phyloP scores from a whole-genome alignment of 805 yeast genomes.

The Metschnikowia similis region DNA sequence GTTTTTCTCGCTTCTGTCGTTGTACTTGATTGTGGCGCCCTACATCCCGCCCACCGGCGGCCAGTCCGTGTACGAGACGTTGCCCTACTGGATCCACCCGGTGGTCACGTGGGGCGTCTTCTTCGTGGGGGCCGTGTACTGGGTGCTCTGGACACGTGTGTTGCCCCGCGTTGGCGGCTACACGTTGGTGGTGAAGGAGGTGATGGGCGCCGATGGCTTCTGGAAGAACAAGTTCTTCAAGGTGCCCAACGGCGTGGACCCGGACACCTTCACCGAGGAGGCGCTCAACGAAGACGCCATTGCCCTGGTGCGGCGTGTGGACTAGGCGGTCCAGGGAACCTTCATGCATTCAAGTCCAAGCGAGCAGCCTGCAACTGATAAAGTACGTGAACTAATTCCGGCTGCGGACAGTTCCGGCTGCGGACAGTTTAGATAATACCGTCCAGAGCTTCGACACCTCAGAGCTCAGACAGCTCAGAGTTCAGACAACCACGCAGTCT shows the following conservation, averaged over 20 bases:
- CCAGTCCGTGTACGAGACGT: constrained; percentile 59
- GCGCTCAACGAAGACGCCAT: constrained; percentile 16
- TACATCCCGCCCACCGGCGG: constrained; percentile 69
- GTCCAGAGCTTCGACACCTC: too few species aligned
- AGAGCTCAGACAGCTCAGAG: too few species aligned
- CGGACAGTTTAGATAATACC: too few species aligned
- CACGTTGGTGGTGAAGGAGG: constrained; percentile 47
- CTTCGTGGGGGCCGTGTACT: constrained; percentile 60
- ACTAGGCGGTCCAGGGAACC: background rate
- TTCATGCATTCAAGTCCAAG: too few species aligned
- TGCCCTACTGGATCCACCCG: constrained; percentile 78
- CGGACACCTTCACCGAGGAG: constrained; percentile 14
- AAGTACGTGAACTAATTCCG: too few species aligned
- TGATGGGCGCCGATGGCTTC: constrained; percentile 63
- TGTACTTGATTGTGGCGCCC: constrained; percentile 72
- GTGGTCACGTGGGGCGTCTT: constrained; percentile 80
- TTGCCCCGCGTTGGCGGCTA: constrained; percentile 56
- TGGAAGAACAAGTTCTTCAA: constrained; percentile 60
- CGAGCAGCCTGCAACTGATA: too few species aligned
- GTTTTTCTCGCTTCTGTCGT: constrained; percentile 61
- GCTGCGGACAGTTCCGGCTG: too few species aligned
- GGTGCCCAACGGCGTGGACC: constrained; percentile 22
- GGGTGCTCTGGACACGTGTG: constrained; percentile 58
- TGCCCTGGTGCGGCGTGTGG: background rate
- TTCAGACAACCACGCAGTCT: too few species aligned